Conservation (phyloP, 352 stramenopile genomes). For the Phytophthora boehmeriae region DNA sequence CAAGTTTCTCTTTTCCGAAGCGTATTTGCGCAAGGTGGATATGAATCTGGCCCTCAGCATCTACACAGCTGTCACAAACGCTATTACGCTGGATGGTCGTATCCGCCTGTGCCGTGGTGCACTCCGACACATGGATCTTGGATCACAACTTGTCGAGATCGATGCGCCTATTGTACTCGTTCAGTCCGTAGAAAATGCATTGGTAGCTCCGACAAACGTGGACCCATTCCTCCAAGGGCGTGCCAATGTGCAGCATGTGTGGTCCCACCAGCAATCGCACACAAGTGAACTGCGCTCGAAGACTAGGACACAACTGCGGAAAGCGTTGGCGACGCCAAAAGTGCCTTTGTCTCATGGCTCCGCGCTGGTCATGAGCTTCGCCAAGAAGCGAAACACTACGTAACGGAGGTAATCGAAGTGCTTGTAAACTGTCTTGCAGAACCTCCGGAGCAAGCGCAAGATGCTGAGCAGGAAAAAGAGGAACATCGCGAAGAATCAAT, state of each 20-base stretch:
- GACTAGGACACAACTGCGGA: constrained; percentile 54
- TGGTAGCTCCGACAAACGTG: constrained; percentile 90
- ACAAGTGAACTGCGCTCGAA: constrained; percentile 54
- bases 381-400: constrained; percentile 86
- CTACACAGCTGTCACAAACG: constrained; percentile 92
- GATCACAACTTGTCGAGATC: constrained; percentile 56
- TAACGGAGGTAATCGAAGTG: constrained; percentile 83
- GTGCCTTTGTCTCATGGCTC: constrained; percentile 91
- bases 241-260: constrained; percentile 65
- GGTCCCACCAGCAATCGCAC: constrained; percentile 75
- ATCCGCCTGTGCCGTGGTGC: constrained; percentile 81
- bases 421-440: constrained; percentile 64
- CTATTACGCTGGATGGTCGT: constrained; percentile 90
- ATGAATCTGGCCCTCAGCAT: constrained; percentile 91
- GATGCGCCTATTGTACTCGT: constrained; percentile 81
- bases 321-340: constrained; percentile 50
- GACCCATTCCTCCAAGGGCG: constrained; percentile 91
- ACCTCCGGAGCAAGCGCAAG: constrained; percentile 11
- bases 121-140: constrained; percentile 78
- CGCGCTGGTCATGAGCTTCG: constrained; percentile 88
- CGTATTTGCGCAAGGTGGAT: constrained; percentile 86
- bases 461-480: constrained; percentile 1
- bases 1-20: constrained; percentile 93
- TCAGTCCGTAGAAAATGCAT: constrained; percentile 89
- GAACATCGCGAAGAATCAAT: constrained; percentile 2